Percentiles rank a stretch among this genome's conserved stretches.
These are phyloP conservation scores for Danielia oregonensis DNA, from an alignment of 805 yeast genomes.

Conservation along the genomic window DNA sequence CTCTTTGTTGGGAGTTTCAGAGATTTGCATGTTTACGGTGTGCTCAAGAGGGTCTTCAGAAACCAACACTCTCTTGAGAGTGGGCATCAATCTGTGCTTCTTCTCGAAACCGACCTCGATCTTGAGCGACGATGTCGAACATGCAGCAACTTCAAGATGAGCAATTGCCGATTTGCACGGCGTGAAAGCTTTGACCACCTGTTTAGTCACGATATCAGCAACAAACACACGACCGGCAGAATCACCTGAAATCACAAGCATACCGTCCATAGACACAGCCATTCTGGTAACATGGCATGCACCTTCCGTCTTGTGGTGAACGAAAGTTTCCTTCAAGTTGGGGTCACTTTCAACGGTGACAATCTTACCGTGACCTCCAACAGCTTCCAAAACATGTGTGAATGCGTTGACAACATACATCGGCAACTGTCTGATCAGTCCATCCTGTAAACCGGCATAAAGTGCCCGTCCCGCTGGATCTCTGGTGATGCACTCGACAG, in stretches of 20 bases:
- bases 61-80: constrained; percentile 57
- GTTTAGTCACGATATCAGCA: constrained; percentile 68
- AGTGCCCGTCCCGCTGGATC: constrained; percentile 80
- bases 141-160: constrained; percentile 20
- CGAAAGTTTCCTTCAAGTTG: constrained; percentile 47
- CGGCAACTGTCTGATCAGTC: constrained; percentile 55
- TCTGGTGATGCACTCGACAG: constrained; percentile 53
- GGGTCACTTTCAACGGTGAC: constrained; percentile 51
- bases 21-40: constrained; percentile 43
- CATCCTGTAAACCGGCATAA: constrained; percentile 67
- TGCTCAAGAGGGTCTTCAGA: constrained; percentile 35
- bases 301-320: constrained; percentile 37
- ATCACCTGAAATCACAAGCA: constrained; percentile 71
- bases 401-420: constrained; percentile 38
- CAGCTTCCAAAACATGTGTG: constrained; percentile 47
- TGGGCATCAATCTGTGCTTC: constrained; percentile 51
- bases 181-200: constrained; percentile 55
- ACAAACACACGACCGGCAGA: constrained; percentile 61
- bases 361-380: constrained; percentile 56
- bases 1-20: constrained; percentile 18
- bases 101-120: constrained; percentile 24
- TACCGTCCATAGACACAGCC: constrained; percentile 69
- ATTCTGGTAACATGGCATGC: constrained; percentile 46
- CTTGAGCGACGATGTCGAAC: constrained; percentile 18
- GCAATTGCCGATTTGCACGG: constrained; percentile 36